Conservation (phyloP, 2,329 filamentous ascomycete genomes). For the Claviceps sp. region DNA sequence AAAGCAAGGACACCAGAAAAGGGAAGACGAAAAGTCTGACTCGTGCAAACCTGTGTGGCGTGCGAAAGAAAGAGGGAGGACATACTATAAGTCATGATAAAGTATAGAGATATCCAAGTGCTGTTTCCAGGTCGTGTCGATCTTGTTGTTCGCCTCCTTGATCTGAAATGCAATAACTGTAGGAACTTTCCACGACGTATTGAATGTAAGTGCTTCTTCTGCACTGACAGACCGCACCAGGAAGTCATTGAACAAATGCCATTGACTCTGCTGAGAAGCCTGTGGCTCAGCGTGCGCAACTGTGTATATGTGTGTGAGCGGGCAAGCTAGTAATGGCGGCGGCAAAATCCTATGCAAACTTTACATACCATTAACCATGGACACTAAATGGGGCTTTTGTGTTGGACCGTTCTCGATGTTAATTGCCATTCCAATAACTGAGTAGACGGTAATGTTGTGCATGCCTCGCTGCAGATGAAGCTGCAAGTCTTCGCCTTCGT, state of each 20-base stretch:
- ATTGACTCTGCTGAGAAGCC: conserved; percentile 51
- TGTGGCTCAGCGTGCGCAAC: conserved; percentile 53
- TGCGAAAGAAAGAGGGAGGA: neutral
- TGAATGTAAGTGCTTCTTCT: conserved; percentile 81
- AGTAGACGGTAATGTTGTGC: conserved; percentile 77
- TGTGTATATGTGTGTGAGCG: conserved; percentile 16
- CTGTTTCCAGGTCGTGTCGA: conserved; percentile 79
- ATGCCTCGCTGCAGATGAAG: conserved; percentile 66
- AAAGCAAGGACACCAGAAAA: neutral
- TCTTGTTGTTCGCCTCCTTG: conserved; percentile 64
- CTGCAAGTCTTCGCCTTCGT: conserved; percentile 80
- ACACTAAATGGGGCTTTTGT: conserved; percentile 81
- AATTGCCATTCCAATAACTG: conserved; percentile 76
- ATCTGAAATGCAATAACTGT: conserved; percentile 78
- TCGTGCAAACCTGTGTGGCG: conserved; percentile 1
- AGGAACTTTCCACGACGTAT: conserved; percentile 83
- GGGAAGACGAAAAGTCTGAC: neutral
- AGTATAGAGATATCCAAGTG: conserved; percentile 73
- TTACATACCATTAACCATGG: conserved; percentile 66
- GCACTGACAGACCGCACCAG: conserved; percentile 67
- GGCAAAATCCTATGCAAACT: neutral
- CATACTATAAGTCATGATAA: conserved; percentile 54
- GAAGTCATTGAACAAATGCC: conserved; percentile 98
- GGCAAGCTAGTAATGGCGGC: neutral
- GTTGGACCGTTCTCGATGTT: conserved; percentile 79